Conservation (phyloP, 345 rosid genomes). For the Durio zibethinus region DNA sequence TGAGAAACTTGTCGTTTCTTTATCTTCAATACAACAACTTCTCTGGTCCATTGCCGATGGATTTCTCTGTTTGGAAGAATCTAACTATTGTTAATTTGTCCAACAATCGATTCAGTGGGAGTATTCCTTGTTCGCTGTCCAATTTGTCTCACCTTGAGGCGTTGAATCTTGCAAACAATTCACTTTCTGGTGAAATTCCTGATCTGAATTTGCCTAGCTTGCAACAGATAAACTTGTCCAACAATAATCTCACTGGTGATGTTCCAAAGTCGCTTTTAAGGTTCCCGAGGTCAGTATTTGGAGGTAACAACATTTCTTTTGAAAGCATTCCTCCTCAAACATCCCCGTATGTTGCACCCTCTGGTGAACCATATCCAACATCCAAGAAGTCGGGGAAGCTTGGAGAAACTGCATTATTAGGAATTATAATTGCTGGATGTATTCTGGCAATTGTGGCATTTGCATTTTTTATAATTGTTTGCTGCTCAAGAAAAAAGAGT, state of each 20-base stretch:
- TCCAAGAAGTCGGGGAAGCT: conserved; percentile 35
- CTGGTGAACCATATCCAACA: conserved; percentile 18
- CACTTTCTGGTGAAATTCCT: conserved; percentile 75
- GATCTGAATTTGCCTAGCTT: conserved; percentile 51
- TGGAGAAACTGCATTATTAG: conserved; percentile 48
- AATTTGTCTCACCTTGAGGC: conserved; percentile 57
- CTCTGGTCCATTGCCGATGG: conserved; percentile 56
- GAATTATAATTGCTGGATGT: conserved; percentile 44
- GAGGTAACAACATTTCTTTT: conserved; percentile 57
- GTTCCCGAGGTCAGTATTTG: conserved; percentile 57
- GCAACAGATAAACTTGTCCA: conserved; percentile 53
- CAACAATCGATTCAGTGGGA: conserved; percentile 67
- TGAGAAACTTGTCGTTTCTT: conserved; percentile 66
- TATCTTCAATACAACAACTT: conserved; percentile 73
- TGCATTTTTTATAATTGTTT: conserved; percentile 46
- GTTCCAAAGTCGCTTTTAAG: conserved; percentile 57
- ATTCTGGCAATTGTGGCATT: conserved; percentile 44
- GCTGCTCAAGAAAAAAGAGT: conserved; percentile 48
- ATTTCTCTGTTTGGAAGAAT: conserved; percentile 57
- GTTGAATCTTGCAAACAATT: conserved; percentile 79
- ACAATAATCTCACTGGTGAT: conserved; percentile 59
- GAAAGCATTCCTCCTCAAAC: conserved; percentile 23
- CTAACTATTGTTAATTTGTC: conserved; percentile 72
- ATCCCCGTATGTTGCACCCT: conserved; percentile 34
- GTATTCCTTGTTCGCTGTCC: conserved; percentile 54